phyloP scores from a whole-genome alignment of 306 rosid species.

The Senna tora region DNA sequence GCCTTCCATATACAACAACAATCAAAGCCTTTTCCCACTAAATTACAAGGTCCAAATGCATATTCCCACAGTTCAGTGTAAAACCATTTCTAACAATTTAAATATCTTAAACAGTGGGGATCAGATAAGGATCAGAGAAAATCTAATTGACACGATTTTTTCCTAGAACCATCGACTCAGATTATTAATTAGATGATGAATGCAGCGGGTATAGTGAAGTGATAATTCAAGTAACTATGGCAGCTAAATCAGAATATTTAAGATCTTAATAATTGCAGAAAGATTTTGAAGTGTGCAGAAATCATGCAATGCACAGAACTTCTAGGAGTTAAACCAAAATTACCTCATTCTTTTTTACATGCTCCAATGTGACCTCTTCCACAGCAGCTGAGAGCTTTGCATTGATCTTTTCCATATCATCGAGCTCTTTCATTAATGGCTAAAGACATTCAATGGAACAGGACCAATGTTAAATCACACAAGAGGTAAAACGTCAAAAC shows the following conservation, averaged over 20 bases:
- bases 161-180: neutral
- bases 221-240: neutral
- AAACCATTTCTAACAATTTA: neutral
- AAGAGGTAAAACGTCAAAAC: conserved; percentile 15
- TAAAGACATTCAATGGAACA: conserved; percentile 41
- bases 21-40: too few relatives aligned
- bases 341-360: conserved; percentile 95
- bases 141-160: neutral
- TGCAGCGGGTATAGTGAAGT: neutral
- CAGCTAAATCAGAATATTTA: neutral
- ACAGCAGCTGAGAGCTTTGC: conserved; percentile 87
- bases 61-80: neutral
- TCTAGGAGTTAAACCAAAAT: neutral
- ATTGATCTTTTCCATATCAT: conserved; percentile 95
- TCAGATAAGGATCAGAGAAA: conserved; percentile 6
- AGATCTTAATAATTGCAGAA: conserved; percentile 4
- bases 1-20: too few relatives aligned
- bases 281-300: neutral
- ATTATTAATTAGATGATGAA: conserved; percentile 12
- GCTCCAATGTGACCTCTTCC: conserved; percentile 96
- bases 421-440: conserved; percentile 98
- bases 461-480: conserved; percentile 37
- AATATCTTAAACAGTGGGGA: neutral
- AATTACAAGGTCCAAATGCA: neutral
- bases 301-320: conserved; percentile 16